Base-by-base conservation (phyloP, 768 basidiomycete genomes). In the Tricholoma furcatifolium region DNA sequence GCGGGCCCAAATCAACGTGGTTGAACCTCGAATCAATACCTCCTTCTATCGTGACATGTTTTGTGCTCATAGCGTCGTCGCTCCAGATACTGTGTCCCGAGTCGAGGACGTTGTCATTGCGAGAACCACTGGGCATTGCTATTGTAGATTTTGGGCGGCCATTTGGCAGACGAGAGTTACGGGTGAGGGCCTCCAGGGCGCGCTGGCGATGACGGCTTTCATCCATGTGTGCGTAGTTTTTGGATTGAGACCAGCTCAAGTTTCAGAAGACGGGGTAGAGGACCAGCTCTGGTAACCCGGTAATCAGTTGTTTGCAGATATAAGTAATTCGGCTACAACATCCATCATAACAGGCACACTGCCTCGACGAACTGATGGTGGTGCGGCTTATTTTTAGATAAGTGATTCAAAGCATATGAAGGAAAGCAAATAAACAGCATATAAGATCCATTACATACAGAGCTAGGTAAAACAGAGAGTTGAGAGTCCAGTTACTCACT, bases 221-320 rank as follows among this genome's bases (percentile, higher is more conserved):
- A 44, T 55, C 45, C 62, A 64, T 64, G 43, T 43, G 34, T 40
- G 27, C 9, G 54, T 20, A 42, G n/a, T 45, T 40, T 44, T 48
- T 56, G 15, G 55, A 55, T 56, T 54, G 56, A 65, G 61, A 61
- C 64, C 63, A 54, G 63, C 62, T 62, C 60, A 48, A 27, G 27
- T 27, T 27, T 27, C 27, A 27, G 62, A 55, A 20, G 45, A 40
- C 48, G 39, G 50, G 38, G 40, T 10, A 50, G 62, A 63, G 62
- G 51, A 46, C 59, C 62, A 59, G 58, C 60, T 61, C 62, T 53
- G 21, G 41, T 46, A 47, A 48, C 50, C 14, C n/a, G 35, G n/a
- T 17, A 27, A 11, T 46, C 40, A 23, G 27, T 41, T 15, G 36
- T 31, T 8, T 3, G 40, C 36, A 7, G 50, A 32, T 34, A 40